A percentile compares a stretch with the other conserved stretches of the same genome.
These are phyloP conservation scores for Ustanciosporium gigantosporum DNA, from an alignment of 1,284 basidiomycete species.

Conservation along the genomic window DNA sequence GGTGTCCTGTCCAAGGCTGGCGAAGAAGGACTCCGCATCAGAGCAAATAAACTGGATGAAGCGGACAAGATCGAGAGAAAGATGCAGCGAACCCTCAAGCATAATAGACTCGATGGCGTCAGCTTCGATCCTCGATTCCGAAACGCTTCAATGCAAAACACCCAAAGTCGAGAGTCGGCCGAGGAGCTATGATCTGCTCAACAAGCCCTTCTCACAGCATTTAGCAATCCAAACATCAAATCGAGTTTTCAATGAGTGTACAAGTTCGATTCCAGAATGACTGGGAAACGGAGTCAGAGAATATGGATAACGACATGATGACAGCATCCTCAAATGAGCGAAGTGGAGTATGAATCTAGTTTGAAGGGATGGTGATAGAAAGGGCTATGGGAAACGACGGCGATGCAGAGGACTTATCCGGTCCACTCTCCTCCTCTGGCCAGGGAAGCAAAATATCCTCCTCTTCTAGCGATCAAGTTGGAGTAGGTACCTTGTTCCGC, in stretches of 20 bases:
- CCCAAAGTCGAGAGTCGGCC: not conserved
- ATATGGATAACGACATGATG: no score
- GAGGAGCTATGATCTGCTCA: not conserved
- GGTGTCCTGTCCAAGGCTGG: slow-evolving; percentile 91
- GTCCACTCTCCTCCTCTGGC: slow-evolving; percentile 85
- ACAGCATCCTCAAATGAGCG: no score
- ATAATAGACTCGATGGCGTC: slow-evolving; percentile 7
- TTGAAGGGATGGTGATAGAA: no score
- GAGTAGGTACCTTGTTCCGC: slow-evolving; percentile 80
- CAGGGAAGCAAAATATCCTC: slow-evolving; percentile 78
- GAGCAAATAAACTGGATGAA: slow-evolving; percentile 42
- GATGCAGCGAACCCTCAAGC: slow-evolving; percentile 13
- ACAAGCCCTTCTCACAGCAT: no score
- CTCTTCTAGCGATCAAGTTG: slow-evolving; percentile 68
- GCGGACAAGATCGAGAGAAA: slow-evolving; percentile 46
- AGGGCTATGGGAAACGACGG: no score
- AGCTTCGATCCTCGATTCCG: slow-evolving; percentile 35
- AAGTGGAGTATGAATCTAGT: no score
- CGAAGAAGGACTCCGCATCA: slow-evolving; percentile 49
- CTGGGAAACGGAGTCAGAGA: no score
- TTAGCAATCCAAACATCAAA: no score
- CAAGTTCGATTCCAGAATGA: no score
- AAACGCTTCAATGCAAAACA: slow-evolving; percentile 3
- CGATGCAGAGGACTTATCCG: no score
- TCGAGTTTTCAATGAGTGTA: no score